These are phyloP conservation scores for Hypoxylon sp. DNA, from an alignment of 2,329 filamentous ascomycete genomes.

Conservation along the genomic window DNA sequence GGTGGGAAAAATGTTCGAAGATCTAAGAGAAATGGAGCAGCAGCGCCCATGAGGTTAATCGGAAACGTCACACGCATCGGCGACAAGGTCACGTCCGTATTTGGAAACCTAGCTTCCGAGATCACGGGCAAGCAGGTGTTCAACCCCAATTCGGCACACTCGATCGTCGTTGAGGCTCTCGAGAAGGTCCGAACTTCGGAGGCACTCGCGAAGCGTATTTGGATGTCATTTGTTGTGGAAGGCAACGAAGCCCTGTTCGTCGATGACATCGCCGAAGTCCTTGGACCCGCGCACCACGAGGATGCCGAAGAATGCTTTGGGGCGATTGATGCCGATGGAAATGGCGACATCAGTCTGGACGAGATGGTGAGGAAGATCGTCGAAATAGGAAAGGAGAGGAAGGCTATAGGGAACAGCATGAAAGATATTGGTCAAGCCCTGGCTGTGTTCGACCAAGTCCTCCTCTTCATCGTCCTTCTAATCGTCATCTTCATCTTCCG, in stretches of 20 bases:
- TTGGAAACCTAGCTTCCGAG: slow-evolving; percentile 92
- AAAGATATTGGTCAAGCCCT: slow-evolving; percentile 97
- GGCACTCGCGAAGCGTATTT: slow-evolving; percentile 91
- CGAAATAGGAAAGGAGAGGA: slow-evolving; percentile 84
- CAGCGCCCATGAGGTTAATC: slow-evolving; percentile 81
- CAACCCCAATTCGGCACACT: slow-evolving; percentile 89
- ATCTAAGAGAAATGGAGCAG: slow-evolving; percentile 63
- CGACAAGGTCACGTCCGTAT: slow-evolving; percentile 91
- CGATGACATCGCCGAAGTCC: slow-evolving; percentile 87
- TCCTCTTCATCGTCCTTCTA: slow-evolving; percentile 81
- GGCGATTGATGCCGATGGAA: slow-evolving; percentile 83
- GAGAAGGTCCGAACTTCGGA: slow-evolving; percentile 86
- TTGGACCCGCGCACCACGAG: slow-evolving; percentile 74
- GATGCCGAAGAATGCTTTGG: slow-evolving; percentile 88
- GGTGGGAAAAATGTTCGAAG: slow-evolving; percentile 58
- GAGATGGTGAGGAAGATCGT: slow-evolving; percentile 92
- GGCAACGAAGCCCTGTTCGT: slow-evolving; percentile 79
- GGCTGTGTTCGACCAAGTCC: slow-evolving; percentile 84
- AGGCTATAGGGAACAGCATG: slow-evolving; percentile 91
- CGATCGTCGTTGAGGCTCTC: slow-evolving; percentile 85
- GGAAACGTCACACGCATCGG: slow-evolving; percentile 80
- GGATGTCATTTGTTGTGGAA: slow-evolving; percentile 98
- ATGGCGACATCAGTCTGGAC: slow-evolving; percentile 93
- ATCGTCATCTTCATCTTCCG: slow-evolving; percentile 84
- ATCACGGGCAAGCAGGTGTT: slow-evolving; percentile 96